Base-by-base conservation (phyloP, 176 grass and related monocot genomes). In the Oropetium thomaeum region DNA sequence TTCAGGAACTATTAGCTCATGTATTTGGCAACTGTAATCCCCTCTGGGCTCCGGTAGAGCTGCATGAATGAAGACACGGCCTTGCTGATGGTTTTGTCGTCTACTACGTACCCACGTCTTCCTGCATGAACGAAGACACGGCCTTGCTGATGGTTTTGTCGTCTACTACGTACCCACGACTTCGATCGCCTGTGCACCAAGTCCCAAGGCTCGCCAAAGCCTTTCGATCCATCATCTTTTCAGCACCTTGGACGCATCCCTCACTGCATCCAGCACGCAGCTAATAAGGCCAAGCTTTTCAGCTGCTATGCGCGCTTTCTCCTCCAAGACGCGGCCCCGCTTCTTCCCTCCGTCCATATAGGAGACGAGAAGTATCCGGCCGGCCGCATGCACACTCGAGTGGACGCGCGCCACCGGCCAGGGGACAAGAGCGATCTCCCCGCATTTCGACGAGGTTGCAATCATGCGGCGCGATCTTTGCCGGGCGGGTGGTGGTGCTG, bases 141-240 rank as follows among this genome's bases (percentile, higher is more conserved):
- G 20, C 20, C 40, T 48, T 49, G 53, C 73, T 16, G 19, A 17
- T n/a, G n/a, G n/a, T n/a, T 13, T 83, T 79, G 86, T 82, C 75
- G 40, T 25, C 5, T 26, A 10, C 60, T 27, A 33, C 25, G n/a
- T n/a, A n/a, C n/a, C n/a, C 16, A 10, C 73, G 43, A 26, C 41
- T 62, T 19, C 26, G 10, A n/a, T n/a, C n/a, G n/a, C n/a, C n/a
- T 7, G 1, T 6, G 49, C 20, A 17, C 20, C 86, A 75, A 83
- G 63, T 88, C 70, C 81, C 75, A 30, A 74, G 14, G 77, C 26
- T 44, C 4, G 26, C 61, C 30, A 55, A 55, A 55, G 35, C 52
- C 60, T 48, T 48, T 76, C 59, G 43, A 78, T 74, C 61, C 60
- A 41, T 74, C 60, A 41, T 74, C 74, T 69, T 79, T 79, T 83